Evolutionary conservation across 805 yeast species (phyloP).

Genomic region (Trichomonascus vanleenenianus): DNA sequence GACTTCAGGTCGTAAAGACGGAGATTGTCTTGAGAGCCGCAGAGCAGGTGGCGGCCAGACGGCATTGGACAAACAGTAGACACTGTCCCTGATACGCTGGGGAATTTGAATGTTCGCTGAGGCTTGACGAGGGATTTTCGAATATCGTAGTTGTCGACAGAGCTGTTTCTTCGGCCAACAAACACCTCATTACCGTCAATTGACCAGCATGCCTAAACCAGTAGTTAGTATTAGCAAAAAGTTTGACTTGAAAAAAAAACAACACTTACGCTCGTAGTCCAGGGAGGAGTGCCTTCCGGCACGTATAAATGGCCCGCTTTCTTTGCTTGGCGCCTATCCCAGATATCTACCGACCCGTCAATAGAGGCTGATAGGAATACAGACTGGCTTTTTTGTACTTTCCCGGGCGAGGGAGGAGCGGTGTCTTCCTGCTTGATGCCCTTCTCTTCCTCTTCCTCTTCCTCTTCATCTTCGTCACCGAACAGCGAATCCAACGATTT

Average conservation of each 20-base stretch:
- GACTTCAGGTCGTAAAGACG: slow-evolving; percentile 68
- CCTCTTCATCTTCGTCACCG: slow-evolving; percentile 48
- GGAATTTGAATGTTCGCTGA: slow-evolving; percentile 58
- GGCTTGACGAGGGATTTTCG: slow-evolving; percentile 36
- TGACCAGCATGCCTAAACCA: slow-evolving; percentile 62
- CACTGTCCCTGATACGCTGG: slow-evolving; percentile 85
- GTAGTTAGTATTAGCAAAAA: too few relatives aligned
- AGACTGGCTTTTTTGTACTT: slow-evolving; percentile 12
- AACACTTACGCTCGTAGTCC: slow-evolving; percentile 54
- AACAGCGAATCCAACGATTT: slow-evolving; percentile 45
- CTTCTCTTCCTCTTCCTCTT: slow-evolving; percentile 10
- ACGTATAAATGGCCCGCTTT: slow-evolving; percentile 42
- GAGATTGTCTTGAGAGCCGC: slow-evolving; percentile 87
- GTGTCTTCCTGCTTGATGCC: slow-evolving; percentile 4
- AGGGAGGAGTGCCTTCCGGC: slow-evolving; percentile 73
- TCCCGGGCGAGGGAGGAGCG: slow-evolving; percentile 1
- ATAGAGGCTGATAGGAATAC: slow-evolving; percentile 73
- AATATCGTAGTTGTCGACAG: slow-evolving; percentile 52
- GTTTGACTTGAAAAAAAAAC: too few relatives aligned
- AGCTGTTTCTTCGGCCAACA: slow-evolving; percentile 84
- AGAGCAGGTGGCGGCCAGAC: slow-evolving; percentile 66
- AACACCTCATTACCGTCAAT: slow-evolving; percentile 68
- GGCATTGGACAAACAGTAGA: slow-evolving; percentile 75
- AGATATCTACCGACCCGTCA: slow-evolving; percentile 71
- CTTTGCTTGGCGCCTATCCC: slow-evolving; percentile 61